phyloP scores from a whole-genome alignment of 495 filamentous ascomycete genomes.

The Lepidopterella palustris region DNA sequence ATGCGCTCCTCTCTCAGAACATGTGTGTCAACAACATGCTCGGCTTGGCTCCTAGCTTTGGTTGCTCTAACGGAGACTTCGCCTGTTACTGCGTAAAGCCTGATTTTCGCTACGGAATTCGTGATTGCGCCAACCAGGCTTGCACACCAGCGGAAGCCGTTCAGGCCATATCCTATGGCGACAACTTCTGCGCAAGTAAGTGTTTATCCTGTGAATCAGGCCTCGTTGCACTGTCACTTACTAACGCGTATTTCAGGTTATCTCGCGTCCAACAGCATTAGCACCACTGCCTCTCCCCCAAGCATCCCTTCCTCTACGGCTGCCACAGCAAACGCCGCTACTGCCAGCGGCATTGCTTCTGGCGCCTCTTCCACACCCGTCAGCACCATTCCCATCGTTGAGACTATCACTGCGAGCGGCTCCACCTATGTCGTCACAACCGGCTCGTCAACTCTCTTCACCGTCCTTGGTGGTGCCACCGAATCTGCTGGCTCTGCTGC shows the following conservation, averaged over 20 bases:
- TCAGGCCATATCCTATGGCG: slow-evolving; percentile 37
- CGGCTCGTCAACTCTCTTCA: slow-evolving; percentile 34
- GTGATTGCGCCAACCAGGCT: slow-evolving; percentile 65
- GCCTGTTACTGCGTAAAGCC: slow-evolving; percentile 63
- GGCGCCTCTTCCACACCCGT: slow-evolving; percentile 22
- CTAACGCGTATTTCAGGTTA: slow-evolving; percentile 8
- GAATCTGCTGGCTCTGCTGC: slow-evolving; percentile 23
- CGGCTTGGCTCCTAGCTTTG: slow-evolving; percentile 51
- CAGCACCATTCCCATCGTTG: slow-evolving; percentile 30
- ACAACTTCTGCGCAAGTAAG: slow-evolving; percentile 38
- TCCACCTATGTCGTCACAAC: slow-evolving; percentile 25
- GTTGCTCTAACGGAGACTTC: slow-evolving; percentile 52
- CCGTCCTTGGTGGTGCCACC: slow-evolving; percentile 8
- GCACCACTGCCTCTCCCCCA: slow-evolving; percentile 13
- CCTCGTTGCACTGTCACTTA: slow-evolving; percentile 1
- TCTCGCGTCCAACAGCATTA: slow-evolving; percentile 13
- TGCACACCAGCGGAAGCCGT: slow-evolving; percentile 45
- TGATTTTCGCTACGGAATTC: slow-evolving; percentile 68
- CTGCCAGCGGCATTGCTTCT: slow-evolving; percentile 17
- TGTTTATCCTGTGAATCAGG: not conserved
- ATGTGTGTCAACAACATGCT: slow-evolving; percentile 71
- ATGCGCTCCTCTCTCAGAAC: slow-evolving; percentile 42
- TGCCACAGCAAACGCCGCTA: slow-evolving; percentile 25
- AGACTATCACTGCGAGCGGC: slow-evolving; percentile 25
- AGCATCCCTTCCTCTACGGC: slow-evolving; percentile 26